Conservation (phyloP, 345 rosid genomes). For the Aegle marmelos region DNA sequence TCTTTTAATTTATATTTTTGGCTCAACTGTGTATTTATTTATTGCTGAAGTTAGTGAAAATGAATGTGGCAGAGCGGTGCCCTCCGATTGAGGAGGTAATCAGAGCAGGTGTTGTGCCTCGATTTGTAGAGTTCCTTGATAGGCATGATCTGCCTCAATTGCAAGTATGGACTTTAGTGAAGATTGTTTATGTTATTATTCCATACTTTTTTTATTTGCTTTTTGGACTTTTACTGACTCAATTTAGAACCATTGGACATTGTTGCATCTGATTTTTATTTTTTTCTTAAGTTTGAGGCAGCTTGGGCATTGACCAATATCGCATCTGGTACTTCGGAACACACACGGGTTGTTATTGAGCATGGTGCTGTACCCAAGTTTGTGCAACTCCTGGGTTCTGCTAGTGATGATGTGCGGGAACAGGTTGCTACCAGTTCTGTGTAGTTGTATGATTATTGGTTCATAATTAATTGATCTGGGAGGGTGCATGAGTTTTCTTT, state of each 20-base stretch:
- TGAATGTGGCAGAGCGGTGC: conserved; percentile 27
- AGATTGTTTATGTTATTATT: not conserved
- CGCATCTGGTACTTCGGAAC: conserved; percentile 36
- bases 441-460: not conserved
- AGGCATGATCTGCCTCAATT: conserved; percentile 30
- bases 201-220: not conserved
- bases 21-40: not conserved
- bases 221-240: not conserved
- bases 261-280: conserved; percentile 6
- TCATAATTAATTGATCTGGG: not conserved
- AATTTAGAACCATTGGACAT: not conserved
- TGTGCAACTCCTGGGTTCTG: conserved; percentile 29
- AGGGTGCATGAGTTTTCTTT: not conserved
- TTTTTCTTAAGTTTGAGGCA: conserved; percentile 30
- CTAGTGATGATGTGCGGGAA: conserved; percentile 36
- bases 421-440: conserved; percentile 20
- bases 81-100: conserved; percentile 46
- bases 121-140: conserved; percentile 37
- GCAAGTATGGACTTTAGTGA: conserved; percentile 21
- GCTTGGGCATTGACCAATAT: conserved; percentile 36
- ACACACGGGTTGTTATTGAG: conserved; percentile 31
- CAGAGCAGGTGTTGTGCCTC: conserved; percentile 38
- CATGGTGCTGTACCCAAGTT: conserved; percentile 37
- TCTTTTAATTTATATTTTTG: not conserved
- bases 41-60: not conserved